Conservation (phyloP, 2,329 filamentous ascomycete genomes). For the Claviceps lovelessii region DNA sequence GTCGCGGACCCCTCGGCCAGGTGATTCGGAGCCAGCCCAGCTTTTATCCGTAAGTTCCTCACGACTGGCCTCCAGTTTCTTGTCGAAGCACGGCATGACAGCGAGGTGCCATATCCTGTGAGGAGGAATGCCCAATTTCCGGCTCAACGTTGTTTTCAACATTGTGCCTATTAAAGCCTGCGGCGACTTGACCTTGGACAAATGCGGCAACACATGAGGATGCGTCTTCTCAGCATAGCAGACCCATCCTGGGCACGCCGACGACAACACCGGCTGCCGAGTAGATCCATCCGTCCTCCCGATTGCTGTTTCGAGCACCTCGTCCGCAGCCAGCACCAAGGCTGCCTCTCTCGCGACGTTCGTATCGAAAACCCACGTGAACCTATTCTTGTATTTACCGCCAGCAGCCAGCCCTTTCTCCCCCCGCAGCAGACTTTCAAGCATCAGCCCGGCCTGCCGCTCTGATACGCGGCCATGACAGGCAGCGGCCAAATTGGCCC, state of each 20-base stretch:
- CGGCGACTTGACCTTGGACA: slow-evolving; percentile 84
- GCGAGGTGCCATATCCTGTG: slow-evolving; percentile 86
- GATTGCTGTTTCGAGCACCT: slow-evolving; percentile 35
- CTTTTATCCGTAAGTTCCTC: slow-evolving; percentile 74
- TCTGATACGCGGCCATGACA: slow-evolving; percentile 60
- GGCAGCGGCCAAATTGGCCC: slow-evolving; percentile 77
- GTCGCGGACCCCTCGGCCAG: slow-evolving; percentile 54
- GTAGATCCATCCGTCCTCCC: slow-evolving; percentile 8
- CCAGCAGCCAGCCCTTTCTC: slow-evolving; percentile 52
- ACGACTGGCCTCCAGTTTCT: slow-evolving; percentile 91
- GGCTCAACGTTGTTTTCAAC: slow-evolving; percentile 72
- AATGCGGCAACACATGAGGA: slow-evolving; percentile 77
- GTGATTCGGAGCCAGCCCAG: slow-evolving; percentile 44
- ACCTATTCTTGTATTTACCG: slow-evolving; percentile 60
- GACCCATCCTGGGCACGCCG: slow-evolving; percentile 93
- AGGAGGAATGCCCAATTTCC: slow-evolving; percentile 54
- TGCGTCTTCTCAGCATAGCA: slow-evolving; percentile 99
- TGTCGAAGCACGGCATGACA: slow-evolving; percentile 98
- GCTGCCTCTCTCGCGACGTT: slow-evolving; percentile 70
- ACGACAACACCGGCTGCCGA: slow-evolving; percentile 57
- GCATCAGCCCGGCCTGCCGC: slow-evolving; percentile 63
- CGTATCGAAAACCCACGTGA: slow-evolving; percentile 83
- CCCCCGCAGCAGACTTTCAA: slow-evolving; percentile 61
- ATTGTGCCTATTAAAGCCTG: slow-evolving; percentile 85
- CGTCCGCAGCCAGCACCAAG: slow-evolving; percentile 64